Base-by-base conservation (phyloP, 2,329 filamentous ascomycete species). In the Fusarium praegraminearum region DNA sequence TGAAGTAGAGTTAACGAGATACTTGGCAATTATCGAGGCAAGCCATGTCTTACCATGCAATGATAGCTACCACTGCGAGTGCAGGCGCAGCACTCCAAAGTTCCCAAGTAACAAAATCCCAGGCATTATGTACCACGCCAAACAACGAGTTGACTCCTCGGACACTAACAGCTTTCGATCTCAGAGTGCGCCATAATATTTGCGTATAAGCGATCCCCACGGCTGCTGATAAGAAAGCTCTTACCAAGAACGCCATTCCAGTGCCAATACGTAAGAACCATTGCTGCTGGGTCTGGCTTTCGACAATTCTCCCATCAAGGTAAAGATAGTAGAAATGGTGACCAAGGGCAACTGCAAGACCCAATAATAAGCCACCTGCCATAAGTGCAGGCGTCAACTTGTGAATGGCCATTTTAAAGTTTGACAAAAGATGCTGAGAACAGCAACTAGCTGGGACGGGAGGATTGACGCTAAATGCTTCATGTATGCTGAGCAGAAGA, bases 221-320 rank as follows among this genome's bases (percentile, higher is more conserved):
- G 1, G 64, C 54, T 3, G 64, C 66, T 3, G 66, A 60, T 11
- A 69, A 28, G 0, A 50, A 8, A 2, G 66, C 51, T 18, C 54
- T 16, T 0, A 47, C 33, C 0, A 69, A 18, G 7, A 69, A 68
- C 0, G 66, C 65, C 1, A 69, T 5, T 1, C 64, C 66, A 0
- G 65, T 69, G 3, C 66, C 66, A 0, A 54, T n/a, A 7, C 66
- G 65, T 1, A 68, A 6, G 7, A 36, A 60, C 65, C 66, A 69
- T n/a, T 68, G 59, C 35, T 69, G 66, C 3, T 68, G 66, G 3
- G 11, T 45, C 1, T 60, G 44, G 3, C 12, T 61, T 16, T 44
- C 13, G 6, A 68, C 26, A 1, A 68, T 35, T 3, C 36, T 32
- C 0, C 38, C 33, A 1, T 69, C 15, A 0, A 65, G 43, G 6